phyloP scores from a whole-genome alignment of 2,329 filamentous ascomycete genomes.

The Dactylella cylindrospora region DNA sequence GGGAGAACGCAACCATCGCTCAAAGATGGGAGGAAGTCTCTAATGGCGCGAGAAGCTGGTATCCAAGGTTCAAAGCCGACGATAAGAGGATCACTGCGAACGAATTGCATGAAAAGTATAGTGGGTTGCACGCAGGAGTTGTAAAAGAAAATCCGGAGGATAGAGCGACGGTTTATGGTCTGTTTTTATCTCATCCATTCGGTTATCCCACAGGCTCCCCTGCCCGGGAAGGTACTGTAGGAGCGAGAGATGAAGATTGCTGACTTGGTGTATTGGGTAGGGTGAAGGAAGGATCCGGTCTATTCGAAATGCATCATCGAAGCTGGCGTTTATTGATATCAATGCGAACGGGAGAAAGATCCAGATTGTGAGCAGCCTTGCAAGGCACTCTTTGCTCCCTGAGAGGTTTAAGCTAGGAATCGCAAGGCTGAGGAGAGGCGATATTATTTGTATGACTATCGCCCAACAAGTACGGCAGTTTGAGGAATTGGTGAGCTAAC shows the following conservation, averaged over 20 bases:
- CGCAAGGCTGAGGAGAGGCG: slow-evolving; percentile 61
- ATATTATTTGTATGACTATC: slow-evolving; percentile 71
- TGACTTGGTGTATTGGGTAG: slow-evolving; percentile 46
- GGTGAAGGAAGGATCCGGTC: slow-evolving; percentile 70
- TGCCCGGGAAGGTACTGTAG: no score
- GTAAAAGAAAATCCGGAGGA: slow-evolving; percentile 48
- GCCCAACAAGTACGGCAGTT: no score
- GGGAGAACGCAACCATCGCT: slow-evolving; percentile 46
- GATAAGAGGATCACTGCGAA: slow-evolving; percentile 50
- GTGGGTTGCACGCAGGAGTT: slow-evolving; percentile 52
- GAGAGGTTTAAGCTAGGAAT: slow-evolving; percentile 8
- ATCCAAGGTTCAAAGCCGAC: slow-evolving; percentile 58
- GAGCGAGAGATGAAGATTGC: no score
- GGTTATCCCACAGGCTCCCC: no score
- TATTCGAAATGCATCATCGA: slow-evolving; percentile 70
- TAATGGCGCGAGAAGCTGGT: slow-evolving; percentile 59
- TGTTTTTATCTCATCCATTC: slow-evolving; percentile 6
- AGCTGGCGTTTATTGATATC: slow-evolving; percentile 82
- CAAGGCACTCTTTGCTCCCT: slow-evolving; percentile 52
- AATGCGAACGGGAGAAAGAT: slow-evolving; percentile 70
- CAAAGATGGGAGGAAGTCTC: slow-evolving; percentile 59
- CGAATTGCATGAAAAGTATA: slow-evolving; percentile 50
- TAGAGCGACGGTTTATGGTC: slow-evolving; percentile 32
- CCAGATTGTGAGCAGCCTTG: slow-evolving; percentile 74
- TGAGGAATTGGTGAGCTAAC: no score